Evolutionary conservation across 2,329 filamentous ascomycete species (phyloP), one percentile per base, ranked within the genome.

Genomic region (Hypoxylon sp.): DNA sequence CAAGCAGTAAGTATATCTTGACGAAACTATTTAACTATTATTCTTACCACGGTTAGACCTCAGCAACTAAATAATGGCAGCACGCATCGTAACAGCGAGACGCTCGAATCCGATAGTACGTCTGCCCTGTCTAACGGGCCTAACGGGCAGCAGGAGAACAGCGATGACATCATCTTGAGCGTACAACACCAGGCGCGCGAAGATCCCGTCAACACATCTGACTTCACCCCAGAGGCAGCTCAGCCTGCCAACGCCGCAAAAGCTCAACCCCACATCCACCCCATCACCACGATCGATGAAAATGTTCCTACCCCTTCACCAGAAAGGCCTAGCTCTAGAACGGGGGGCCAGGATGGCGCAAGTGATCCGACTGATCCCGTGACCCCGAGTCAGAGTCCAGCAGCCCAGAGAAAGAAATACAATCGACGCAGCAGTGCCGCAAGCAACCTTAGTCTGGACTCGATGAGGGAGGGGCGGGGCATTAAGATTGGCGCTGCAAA

Each of bases 401-500:
- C 66, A 9, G 10, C 61, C 17, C 50, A 65, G n/a, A 65, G 39
- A 29, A 74, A 63, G 47, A 60, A 61, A 17, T 59, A 62, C 44
- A 73, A 64, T 48, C 71, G 76, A 37, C 74, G 74, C 26, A 71
- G 74, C 17, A 80, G 78, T 60, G 73, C 68, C 37, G 72, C 71
- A 5, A 83, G 80, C 66, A 80, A 74, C 51, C 76, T 84, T 14
- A 84, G 81, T 55, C 58, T 83, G 29, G 81, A 81, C 44, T 77
- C 80, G n/a, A 79, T 80, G 67, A 76, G 61, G 51, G 72, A 74
- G 73, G 80, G 76, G 3, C 77, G 79, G 37, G 82, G 81, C 2
- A 84, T 84, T 62, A 80, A 75, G 33, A 76, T 84, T 35, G 81
- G 80, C 6, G 75, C 78, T 5, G 78, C 81, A 26, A 81, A 76